Evolutionary conservation across 2,329 filamentous ascomycete species (phyloP).

Genomic region (Talaromyces islandicus): DNA sequence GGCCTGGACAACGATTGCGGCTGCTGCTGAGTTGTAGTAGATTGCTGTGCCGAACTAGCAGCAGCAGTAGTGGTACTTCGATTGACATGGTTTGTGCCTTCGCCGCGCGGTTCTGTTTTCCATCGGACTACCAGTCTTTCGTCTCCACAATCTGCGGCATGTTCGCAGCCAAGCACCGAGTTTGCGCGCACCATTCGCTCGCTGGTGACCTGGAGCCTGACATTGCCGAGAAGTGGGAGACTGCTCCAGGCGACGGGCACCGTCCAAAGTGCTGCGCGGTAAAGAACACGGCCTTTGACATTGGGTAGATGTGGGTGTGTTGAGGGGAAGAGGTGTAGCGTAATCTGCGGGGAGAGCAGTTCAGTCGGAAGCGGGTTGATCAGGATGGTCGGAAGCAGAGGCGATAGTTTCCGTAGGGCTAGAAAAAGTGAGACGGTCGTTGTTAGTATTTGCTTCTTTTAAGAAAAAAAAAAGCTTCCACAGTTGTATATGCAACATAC

Average conservation of each 20-base stretch:
- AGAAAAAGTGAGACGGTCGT: neutral
- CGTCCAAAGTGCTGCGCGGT: conserved; percentile 91
- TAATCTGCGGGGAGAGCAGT: conserved; percentile 57
- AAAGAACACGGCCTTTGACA: conserved; percentile 85
- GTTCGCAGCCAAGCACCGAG: conserved; percentile 30
- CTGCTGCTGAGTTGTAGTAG: conserved; percentile 10
- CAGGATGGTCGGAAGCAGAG: conserved; percentile 56
- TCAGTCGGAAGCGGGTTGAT: conserved; percentile 56
- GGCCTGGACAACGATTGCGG: conserved; percentile 10
- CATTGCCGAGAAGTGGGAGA: conserved; percentile 83
- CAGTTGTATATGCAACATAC: no score
- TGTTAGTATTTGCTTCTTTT: neutral
- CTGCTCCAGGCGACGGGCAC: conserved; percentile 94
- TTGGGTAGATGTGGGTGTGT: conserved; percentile 65
- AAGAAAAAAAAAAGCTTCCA: no score
- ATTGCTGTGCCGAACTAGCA: neutral
- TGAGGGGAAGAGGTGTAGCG: conserved; percentile 59
- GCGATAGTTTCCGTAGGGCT: conserved; percentile 58
- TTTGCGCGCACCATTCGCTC: conserved; percentile 73
- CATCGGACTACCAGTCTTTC: conserved; percentile 90
- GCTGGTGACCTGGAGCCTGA: conserved; percentile 77
- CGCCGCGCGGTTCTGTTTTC: conserved; percentile 55
- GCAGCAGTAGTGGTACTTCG: neutral
- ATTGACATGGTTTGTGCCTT: conserved; percentile 8
- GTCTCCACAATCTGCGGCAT: conserved; percentile 31